Conservation (phyloP, 2,329 filamentous ascomycete genomes). For the Microdochium trichocladiopsis region DNA sequence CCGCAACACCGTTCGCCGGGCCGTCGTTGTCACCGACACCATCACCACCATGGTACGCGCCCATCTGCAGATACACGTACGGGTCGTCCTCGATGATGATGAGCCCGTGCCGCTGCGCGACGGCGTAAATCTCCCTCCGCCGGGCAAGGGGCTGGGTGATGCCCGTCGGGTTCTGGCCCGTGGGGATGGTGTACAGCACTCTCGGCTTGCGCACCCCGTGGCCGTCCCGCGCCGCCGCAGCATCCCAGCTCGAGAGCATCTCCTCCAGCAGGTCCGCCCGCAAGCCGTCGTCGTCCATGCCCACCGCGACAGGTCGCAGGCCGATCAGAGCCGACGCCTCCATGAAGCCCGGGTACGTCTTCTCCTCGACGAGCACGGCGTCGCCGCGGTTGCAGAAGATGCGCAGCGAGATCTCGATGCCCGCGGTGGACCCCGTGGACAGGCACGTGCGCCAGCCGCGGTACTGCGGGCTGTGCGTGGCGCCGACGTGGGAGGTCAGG, state of each 20-base stretch:
- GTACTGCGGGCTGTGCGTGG: background rate
- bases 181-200: constrained; percentile 23
- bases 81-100: constrained; percentile 66
- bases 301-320: constrained; percentile 13
- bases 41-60: background rate
- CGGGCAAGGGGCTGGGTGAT: constrained; percentile 53
- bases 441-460: background rate
- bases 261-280: constrained; percentile 10
- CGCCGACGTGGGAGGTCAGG: background rate
- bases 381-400: constrained; percentile 17
- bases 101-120: constrained; percentile 12
- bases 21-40: background rate
- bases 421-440: background rate
- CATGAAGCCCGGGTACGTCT: constrained; percentile 19
- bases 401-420: background rate
- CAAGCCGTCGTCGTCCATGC: constrained; percentile 18
- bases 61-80: constrained; percentile 59
- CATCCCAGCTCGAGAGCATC: constrained; percentile 14
- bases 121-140: constrained; percentile 30
- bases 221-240: constrained; percentile 1
- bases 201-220: constrained; percentile 2
- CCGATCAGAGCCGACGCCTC: constrained; percentile 22
- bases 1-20: too few relatives aligned
- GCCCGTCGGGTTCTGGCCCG: constrained; percentile 66
- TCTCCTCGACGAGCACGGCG: constrained; percentile 19